A percentile compares a stretch with the other conserved stretches of the same genome.
phyloP scores from a whole-genome alignment of 768 basidiomycete genomes.

The Mycena rebaudengoi region DNA sequence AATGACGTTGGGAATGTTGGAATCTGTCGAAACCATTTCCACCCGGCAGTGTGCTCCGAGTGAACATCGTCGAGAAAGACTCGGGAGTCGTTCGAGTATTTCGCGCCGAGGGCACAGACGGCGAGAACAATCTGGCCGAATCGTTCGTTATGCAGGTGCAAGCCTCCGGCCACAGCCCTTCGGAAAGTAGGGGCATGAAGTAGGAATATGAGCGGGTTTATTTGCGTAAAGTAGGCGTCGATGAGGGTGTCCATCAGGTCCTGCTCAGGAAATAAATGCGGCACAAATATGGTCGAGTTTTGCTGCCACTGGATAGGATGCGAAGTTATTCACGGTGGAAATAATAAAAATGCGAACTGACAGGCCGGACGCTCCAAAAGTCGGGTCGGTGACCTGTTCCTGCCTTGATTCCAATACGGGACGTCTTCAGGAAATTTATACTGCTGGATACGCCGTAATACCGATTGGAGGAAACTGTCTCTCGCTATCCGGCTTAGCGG shows the following conservation, averaged over 20 bases:
- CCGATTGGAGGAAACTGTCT: conserved; percentile 15
- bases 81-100: conserved; percentile 53
- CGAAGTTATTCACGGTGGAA: not conserved
- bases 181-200: conserved; percentile 48
- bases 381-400: conserved; percentile 26
- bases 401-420: conserved; percentile 41
- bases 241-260: conserved; percentile 44
- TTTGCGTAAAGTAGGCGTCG: conserved; percentile 50
- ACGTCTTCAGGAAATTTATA: conserved; percentile 44
- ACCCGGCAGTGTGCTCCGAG: conserved; percentile 48
- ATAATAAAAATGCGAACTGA: conserved; percentile 22
- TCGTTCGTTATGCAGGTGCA: conserved; percentile 46
- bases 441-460: conserved; percentile 48
- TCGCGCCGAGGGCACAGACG: conserved; percentile 57
- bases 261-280: conserved; percentile 22
- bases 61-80: conserved; percentile 40
- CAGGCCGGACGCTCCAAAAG: conserved; percentile 35
- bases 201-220: conserved; percentile 38
- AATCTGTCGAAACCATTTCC: conserved; percentile 54
- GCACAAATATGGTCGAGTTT: conserved; percentile 14
- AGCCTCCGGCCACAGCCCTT: conserved; percentile 38
- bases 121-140: conserved; percentile 56
- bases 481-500: conserved; percentile 1
- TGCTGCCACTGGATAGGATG: conserved; percentile 17
- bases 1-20: conserved; percentile 41